Evolutionary conservation across 768 basidiomycete species (phyloP), one percentile per base, ranked within the genome.

Genomic region (Erythrobasidium yunnanense): DNA sequence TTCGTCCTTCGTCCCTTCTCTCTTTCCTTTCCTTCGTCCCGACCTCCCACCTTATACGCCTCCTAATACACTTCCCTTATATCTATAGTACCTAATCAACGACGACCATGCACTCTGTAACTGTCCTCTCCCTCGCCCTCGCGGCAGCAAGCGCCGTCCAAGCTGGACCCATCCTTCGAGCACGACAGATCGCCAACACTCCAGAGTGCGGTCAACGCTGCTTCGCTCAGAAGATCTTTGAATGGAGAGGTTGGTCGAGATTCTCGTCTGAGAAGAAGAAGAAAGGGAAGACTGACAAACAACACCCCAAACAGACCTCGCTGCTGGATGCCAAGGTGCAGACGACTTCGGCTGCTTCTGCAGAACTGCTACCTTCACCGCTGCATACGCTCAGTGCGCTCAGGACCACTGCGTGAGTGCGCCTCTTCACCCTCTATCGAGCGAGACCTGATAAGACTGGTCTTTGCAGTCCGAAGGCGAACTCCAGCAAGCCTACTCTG

Each of bases 301-400:
- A n/a, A n/a, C n/a, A n/a, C n/a, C n/a, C n/a, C n/a, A n/a, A 23
- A 52, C 29, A 58, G 56, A 2, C 35, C 56, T 58, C 8, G 56
- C 56, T 45, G 34, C 34, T 2, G 22, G 22, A 17, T 58, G 56
- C 56, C 20, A 20, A 17, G 56, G 56, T 20, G 34, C 56, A 6
- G 38, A 18, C 29, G 56, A 58, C 29, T 58, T 46, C 23, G 56
- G 7, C 6, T 42, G 38, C 38, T 42, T 42, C 38, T 42, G 38
- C n/a, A 42, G 38, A 11, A 42, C 38, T 11, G 11, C 38, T n/a
- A 11, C 38, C 38, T 42, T 42, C n/a, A 42, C 38, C 11, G n/a
- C 11, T n/a, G 38, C 38, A 11, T 42, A 42, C 38, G n/a, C 38
- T n/a, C 11, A 42, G 11, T 42, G 38, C 38, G 38, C n/a, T n/a